Conservation (phyloP, 495 filamentous ascomycete species). For the Talaromyces wortmannii region DNA sequence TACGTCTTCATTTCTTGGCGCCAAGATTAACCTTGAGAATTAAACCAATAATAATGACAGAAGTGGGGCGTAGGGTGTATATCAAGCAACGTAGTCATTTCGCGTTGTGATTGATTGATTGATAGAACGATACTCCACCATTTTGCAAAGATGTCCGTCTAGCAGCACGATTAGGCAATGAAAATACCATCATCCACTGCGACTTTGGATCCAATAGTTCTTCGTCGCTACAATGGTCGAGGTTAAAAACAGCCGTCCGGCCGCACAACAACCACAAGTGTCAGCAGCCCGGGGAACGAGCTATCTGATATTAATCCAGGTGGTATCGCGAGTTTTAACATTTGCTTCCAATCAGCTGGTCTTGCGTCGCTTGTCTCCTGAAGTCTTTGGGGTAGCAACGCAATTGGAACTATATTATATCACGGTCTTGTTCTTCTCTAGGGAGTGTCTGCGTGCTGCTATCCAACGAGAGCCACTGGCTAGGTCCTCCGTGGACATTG, state of each 20-base stretch:
- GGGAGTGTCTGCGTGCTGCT: constrained; percentile 80
- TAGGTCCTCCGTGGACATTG: constrained; percentile 5
- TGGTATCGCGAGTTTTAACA: constrained; percentile 76
- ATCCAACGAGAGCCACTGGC: constrained; percentile 66
- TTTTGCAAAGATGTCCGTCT: no score
- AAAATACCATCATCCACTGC: no score
- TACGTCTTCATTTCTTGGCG: no score
- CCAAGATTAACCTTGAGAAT: no score
- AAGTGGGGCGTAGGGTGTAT: no score
- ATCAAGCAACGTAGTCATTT: no score
- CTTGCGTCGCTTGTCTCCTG: constrained; percentile 77
- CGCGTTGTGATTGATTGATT: no score
- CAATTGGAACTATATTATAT: constrained; percentile 89
- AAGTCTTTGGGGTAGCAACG: constrained; percentile 72
- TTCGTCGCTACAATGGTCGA: neutral
- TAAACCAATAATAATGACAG: no score
- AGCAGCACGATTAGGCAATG: no score
- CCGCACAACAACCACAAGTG: constrained; percentile 11
- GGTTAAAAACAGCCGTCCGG: neutral
- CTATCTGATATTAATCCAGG: constrained; percentile 78
- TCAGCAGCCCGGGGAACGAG: constrained; percentile 65
- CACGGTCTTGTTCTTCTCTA: constrained; percentile 81
- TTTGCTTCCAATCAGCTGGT: constrained; percentile 88
- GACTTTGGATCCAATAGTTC: neutral
- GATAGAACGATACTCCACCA: no score